Conservation (phyloP, 164 flowering plant species). For the Taxillus chinensis region DNA sequence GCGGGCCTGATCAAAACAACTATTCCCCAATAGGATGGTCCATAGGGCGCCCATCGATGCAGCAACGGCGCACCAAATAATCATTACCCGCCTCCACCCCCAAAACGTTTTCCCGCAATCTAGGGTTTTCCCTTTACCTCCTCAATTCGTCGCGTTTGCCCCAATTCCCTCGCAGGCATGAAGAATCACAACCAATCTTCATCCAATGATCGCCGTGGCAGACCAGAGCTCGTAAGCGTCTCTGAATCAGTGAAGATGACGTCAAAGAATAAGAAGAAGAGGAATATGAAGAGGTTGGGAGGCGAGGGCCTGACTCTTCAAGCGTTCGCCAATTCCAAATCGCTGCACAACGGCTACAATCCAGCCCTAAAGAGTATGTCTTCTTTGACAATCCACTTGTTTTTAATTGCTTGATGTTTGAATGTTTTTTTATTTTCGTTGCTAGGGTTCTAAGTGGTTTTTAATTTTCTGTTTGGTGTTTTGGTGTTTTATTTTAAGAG, state of each 20-base stretch:
- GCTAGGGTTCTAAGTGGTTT: not conserved
- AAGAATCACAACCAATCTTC: conserved; percentile 3
- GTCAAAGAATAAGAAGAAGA: conserved; percentile 17
- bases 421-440: not conserved
- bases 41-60: too few species aligned
- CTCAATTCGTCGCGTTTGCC: too few species aligned
- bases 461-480: not conserved
- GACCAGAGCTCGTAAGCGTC: conserved; percentile 10
- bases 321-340: conserved; percentile 62
- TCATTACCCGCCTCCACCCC: too few species aligned
- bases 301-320: conserved; percentile 70
- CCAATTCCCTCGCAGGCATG: too few species aligned
- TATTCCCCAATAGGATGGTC: too few species aligned
- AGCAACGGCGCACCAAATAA: too few species aligned
- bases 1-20: too few species aligned
- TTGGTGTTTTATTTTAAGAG: too few species aligned
- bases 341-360: conserved; percentile 40
- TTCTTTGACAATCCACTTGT: not conserved
- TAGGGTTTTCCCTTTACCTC: too few species aligned
- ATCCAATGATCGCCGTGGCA: conserved; percentile 1
- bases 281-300: conserved; percentile 57
- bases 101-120: too few species aligned
- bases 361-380: conserved; percentile 40
- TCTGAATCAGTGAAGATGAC: conserved; percentile 14
- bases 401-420: not conserved